Conservation (phyloP, 2,329 filamentous ascomycete species). For the Alternaria sp. region DNA sequence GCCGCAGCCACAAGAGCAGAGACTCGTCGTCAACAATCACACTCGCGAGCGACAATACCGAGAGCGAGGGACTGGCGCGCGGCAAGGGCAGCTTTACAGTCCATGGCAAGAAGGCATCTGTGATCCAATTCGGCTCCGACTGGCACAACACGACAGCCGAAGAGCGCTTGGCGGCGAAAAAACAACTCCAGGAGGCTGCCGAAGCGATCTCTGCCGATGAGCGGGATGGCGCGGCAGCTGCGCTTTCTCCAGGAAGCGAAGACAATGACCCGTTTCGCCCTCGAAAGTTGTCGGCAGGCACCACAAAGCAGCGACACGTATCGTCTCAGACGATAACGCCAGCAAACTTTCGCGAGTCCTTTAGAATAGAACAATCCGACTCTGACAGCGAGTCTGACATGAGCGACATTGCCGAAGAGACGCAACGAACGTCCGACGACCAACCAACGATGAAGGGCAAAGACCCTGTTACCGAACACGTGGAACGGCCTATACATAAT, state of each 20-base stretch:
- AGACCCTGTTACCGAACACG: constrained; percentile 16
- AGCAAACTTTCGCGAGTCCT: constrained; percentile 33
- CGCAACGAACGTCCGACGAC: constrained; percentile 15
- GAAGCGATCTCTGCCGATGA: constrained; percentile 36
- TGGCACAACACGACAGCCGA: constrained; percentile 67
- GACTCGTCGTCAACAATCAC: constrained; percentile 71
- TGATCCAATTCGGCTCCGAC: constrained; percentile 95
- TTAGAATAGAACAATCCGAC: constrained; percentile 27
- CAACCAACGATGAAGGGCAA: constrained; percentile 21
- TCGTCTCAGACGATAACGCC: constrained; percentile 47
- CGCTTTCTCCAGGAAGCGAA: constrained; percentile 25
- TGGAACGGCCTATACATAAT: constrained; percentile 13
- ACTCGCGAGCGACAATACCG: constrained; percentile 55
- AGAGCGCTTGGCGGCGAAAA: constrained; percentile 48
- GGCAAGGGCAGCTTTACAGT: constrained; percentile 91
- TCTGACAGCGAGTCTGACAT: constrained; percentile 38
- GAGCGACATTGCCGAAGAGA: constrained; percentile 45
- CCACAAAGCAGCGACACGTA: constrained; percentile 43
- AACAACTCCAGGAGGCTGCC: constrained; percentile 44
- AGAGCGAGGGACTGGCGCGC: constrained; percentile 74
- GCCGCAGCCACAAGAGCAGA: constrained; percentile 77
- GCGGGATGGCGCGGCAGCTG: constrained; percentile 30
- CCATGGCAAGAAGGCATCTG: constrained; percentile 96
- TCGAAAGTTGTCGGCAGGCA: constrained; percentile 32
- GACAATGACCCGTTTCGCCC: constrained; percentile 29